Evolutionary conservation across 306 rosid genomes (phyloP), one percentile per base, ranked within the genome.

Genomic region (Rosa lucieae): DNA sequence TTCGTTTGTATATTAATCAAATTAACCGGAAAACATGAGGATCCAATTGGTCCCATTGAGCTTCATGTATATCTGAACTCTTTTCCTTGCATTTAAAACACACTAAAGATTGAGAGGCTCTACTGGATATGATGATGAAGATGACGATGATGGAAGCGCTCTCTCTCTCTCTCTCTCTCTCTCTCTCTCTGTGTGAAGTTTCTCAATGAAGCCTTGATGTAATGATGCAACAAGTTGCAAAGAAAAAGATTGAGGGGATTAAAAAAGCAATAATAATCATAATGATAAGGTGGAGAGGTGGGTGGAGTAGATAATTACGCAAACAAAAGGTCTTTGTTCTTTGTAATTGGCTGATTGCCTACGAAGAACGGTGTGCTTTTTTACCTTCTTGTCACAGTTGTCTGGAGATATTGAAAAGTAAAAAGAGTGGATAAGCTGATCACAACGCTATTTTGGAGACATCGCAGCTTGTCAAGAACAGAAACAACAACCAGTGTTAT

Each of bases 191-290:
- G 26, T 52, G 7, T 40, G 44, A 40, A 51, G 10, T 53, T 20
- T 62, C 67, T 11, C 40, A 62, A 14, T 13, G 46, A 35, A 35
- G 70, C 46, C 21, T 67, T 37, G 26, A 67, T 39, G 72, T 40
- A 67, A 39, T 67, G 72, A 67, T 67, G 72, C 40, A 39, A 67
- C 72, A 67, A 67, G 26, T 18, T 39, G 72, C 3, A 1, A 67
- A 18, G 46, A 18, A 67, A 39, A 67, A 8, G 72, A 67, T 20
- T 8, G 23, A 40, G 26, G 14, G 44, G 48, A 67, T 42, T 2
- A 2, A 15, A 46, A 66, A 66, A 66, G 70, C 70, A 37, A 66
- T 37, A 13, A 18, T 15, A 8, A 67, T 37, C 46, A 66, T 32
- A 40, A 67, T 39, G 47, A 39, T 17, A 67, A 15, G 48, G 71